Evolutionary conservation across 2,329 filamentous ascomycete genomes (phyloP), one percentile per base, ranked within the genome.

Genomic region (Hypoxylon rubiginosum): DNA sequence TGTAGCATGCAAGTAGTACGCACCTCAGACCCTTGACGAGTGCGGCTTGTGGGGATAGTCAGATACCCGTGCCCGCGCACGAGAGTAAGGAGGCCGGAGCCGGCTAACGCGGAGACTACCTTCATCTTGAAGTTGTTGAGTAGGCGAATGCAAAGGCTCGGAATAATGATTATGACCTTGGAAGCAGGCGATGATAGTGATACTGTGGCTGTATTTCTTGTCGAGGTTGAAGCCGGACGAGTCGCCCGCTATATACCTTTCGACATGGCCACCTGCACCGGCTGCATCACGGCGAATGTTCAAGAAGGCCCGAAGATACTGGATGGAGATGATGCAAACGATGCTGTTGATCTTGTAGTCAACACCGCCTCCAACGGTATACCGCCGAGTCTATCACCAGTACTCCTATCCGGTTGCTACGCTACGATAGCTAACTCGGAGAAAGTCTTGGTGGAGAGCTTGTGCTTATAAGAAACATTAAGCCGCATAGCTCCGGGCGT

Each of bases 31-130:
- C 82, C 82, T 6, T 84, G 78, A 24, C 81, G 77, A 3, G 80
- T 82, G 7, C 83, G 80, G 62, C 83, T 85, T 11, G 69, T 75
- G 0, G 83, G 82, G 1, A 75, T 77, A 3, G 75, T 80, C 41
- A 84, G 55, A 63, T 85, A 85, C 6, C 83, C 83, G 71, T 85
- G 83, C 5, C 80, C 82, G 49, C 75, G 48, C 52, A 61, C 64
- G 24, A 69, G 60, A 51, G 60, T 62, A 52, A 63, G 7, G 28
- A 69, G 55, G 58, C 61, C 51, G 34, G 64, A 55, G 36, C 54
- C 24, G 39, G 53, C 58, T 34, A 69, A 45, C 4, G 46, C 54
- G 56, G 54, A 52, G 46, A 67, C 36, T 26, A 55, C 64, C 54
- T 64, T 69, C 67, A 69, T 67, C 24, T 62, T 69, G 58, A 26